Conservation (phyloP, 345 rosid genomes). For the Pistacia integerrima region DNA sequence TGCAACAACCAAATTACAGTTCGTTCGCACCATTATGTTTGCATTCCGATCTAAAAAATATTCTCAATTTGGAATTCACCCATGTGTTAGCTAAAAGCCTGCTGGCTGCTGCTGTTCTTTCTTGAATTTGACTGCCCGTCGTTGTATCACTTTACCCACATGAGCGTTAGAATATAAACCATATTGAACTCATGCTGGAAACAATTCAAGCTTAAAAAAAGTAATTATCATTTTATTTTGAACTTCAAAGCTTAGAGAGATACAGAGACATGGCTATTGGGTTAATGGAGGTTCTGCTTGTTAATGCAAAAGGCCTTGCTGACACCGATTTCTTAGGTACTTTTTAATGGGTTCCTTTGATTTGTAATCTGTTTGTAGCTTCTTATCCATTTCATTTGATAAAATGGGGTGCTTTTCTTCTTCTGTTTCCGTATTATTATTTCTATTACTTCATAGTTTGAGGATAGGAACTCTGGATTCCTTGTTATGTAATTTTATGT, state of each 20-base stretch:
- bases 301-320: slow-evolving; percentile 70
- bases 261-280: slow-evolving; percentile 61
- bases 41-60: too few species aligned
- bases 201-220: neutral
- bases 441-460: too few species aligned
- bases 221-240: neutral
- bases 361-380: neutral
- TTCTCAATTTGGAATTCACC: neutral
- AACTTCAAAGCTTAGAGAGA: neutral
- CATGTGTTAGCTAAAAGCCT: neutral
- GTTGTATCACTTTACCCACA: neutral
- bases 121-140: neutral
- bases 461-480: too few species aligned
- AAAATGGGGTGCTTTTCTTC: neutral
- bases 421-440: too few species aligned
- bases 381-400: too few species aligned
- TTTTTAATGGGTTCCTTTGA: neutral
- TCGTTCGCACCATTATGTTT: neutral
- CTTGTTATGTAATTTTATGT: too few species aligned
- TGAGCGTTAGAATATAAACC: slow-evolving; percentile 6
- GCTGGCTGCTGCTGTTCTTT: neutral
- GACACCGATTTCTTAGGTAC: slow-evolving; percentile 65
- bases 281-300: slow-evolving; percentile 62
- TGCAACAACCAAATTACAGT: too few species aligned
- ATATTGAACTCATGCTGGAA: neutral